Percentiles rank a stretch among this genome's conserved stretches.
Evolutionary conservation across 495 filamentous ascomycete genomes (phyloP).

Genomic region (Tricharina praecox): DNA sequence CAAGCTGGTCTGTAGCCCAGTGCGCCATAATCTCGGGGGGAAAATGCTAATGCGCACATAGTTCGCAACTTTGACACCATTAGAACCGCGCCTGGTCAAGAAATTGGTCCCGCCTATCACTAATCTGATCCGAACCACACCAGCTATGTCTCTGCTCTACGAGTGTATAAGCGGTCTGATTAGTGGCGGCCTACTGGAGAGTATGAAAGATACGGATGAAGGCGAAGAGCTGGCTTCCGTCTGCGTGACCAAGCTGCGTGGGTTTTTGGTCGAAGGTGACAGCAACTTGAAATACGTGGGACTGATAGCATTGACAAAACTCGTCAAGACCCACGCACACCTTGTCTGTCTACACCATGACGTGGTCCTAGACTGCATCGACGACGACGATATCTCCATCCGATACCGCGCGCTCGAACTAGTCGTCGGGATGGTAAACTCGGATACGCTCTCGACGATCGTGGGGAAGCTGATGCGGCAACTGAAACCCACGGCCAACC

Average conservation of each 20-base stretch:
- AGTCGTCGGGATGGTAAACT: conserved; percentile 75
- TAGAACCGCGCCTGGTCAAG: conserved; percentile 77
- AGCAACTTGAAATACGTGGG: conserved; percentile 96
- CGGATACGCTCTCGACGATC: conserved; percentile 62
- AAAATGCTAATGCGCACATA: conserved; percentile 27
- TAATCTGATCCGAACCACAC: conserved; percentile 79
- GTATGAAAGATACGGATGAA: conserved; percentile 54
- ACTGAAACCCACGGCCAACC: conserved; percentile 41
- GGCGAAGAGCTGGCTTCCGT: conserved; percentile 85
- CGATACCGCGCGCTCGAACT: conserved; percentile 82
- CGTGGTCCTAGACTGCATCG: conserved; percentile 87
- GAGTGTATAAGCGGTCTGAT: conserved; percentile 98
- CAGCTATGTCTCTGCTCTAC: conserved; percentile 90
- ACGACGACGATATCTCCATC: conserved; percentile 92
- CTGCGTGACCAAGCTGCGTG: conserved; percentile 79
- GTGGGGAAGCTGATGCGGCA: conserved; percentile 77
- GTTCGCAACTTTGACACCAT: conserved; percentile 87
- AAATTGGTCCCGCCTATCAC: conserved; percentile 92
- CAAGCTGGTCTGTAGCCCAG: conserved; percentile 51
- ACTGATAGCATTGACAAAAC: conserved; percentile 80
- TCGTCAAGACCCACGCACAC: conserved; percentile 72
- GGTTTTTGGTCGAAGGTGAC: conserved; percentile 86
- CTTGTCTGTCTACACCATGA: conserved; percentile 83
- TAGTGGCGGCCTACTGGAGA: conserved; percentile 79
- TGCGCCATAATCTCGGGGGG: neutral